Evolutionary conservation across 176 grass and related monocot species (phyloP).

Genomic region (Tuctoria greenei): DNA sequence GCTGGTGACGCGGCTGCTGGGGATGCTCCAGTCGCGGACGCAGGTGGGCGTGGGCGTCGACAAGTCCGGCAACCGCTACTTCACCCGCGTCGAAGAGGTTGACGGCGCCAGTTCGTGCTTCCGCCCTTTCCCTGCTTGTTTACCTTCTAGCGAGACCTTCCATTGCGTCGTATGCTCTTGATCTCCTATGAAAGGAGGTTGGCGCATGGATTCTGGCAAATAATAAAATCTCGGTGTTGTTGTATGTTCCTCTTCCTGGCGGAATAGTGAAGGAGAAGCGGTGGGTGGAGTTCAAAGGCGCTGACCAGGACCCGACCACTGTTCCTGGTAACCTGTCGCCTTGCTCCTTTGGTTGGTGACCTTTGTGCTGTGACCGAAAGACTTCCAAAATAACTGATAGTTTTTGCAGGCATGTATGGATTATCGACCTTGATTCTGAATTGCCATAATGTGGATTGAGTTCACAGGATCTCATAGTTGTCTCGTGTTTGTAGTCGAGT

Average conservation of each 20-base stretch:
- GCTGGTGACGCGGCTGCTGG: conserved; percentile 59
- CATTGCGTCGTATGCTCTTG: background rate
- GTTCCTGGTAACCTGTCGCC: conserved; percentile 64
- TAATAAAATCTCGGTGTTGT: conserved; percentile 2
- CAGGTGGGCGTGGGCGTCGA: conserved; percentile 81
- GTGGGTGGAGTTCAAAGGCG: conserved; percentile 87
- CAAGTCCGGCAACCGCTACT: conserved; percentile 80
- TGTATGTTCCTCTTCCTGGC: background rate
- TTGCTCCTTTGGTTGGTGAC: conserved; percentile 9
- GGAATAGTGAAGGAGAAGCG: conserved; percentile 75
- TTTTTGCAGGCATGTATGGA: conserved; percentile 53
- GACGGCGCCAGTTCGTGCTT: conserved; percentile 56
- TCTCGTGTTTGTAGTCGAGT: conserved; percentile 75
- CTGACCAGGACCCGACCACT: conserved; percentile 68
- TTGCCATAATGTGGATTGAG: background rate
- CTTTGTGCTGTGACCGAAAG: background rate
- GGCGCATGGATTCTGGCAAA: background rate
- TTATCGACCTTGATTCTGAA: conserved; percentile 29
- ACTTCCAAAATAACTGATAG: background rate
- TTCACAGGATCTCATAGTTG: conserved; percentile 16
- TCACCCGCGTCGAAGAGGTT: conserved; percentile 72
- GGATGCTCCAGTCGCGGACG: conserved; percentile 61
- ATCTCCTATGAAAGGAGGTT: background rate
- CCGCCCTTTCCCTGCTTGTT: background rate
- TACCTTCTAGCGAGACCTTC: background rate